Percentiles rank a stretch among this genome's conserved stretches.
These are phyloP conservation scores for Eragrostis nindensis DNA, from an alignment of 176 grass and related monocot genomes.

Conservation along the genomic window DNA sequence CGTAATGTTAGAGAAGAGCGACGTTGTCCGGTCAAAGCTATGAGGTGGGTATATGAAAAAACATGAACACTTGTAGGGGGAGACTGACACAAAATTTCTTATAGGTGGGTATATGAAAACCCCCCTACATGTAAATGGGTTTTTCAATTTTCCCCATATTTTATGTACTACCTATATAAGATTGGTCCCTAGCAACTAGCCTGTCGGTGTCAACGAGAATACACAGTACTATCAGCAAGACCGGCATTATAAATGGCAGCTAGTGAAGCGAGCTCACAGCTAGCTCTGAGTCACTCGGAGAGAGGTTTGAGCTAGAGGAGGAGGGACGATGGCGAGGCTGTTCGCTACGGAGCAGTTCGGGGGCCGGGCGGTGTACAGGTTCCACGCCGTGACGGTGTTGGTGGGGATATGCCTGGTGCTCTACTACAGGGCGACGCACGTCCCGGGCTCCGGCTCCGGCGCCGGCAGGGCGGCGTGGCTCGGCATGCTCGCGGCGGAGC, in stretches of 20 bases:
- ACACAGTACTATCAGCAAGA: not conserved
- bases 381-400: slow-evolving; percentile 55
- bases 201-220: not conserved
- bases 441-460: slow-evolving; percentile 39
- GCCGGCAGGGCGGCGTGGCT: slow-evolving; percentile 49
- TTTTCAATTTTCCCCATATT: too few species aligned
- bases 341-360: slow-evolving; percentile 54
- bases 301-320: not conserved
- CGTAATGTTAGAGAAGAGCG: too few species aligned
- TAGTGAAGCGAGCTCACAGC: not conserved
- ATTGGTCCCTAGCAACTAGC: not conserved
- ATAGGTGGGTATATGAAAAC: too few species aligned
- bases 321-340: slow-evolving; percentile 6
- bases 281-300: not conserved
- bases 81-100: too few species aligned
- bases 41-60: too few species aligned
- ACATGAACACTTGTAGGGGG: too few species aligned
- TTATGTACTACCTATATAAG: not conserved
- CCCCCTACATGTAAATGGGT: too few species aligned
- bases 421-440: slow-evolving; percentile 43
- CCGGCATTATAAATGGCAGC: not conserved
- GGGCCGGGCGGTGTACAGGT: slow-evolving; percentile 44
- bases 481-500: slow-evolving; percentile 64
- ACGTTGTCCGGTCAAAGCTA: too few species aligned
- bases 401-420: slow-evolving; percentile 57